These are phyloP conservation scores for Yamagishiella unicocca DNA, from an alignment of 139 green algal genomes.

Conservation along the genomic window DNA sequence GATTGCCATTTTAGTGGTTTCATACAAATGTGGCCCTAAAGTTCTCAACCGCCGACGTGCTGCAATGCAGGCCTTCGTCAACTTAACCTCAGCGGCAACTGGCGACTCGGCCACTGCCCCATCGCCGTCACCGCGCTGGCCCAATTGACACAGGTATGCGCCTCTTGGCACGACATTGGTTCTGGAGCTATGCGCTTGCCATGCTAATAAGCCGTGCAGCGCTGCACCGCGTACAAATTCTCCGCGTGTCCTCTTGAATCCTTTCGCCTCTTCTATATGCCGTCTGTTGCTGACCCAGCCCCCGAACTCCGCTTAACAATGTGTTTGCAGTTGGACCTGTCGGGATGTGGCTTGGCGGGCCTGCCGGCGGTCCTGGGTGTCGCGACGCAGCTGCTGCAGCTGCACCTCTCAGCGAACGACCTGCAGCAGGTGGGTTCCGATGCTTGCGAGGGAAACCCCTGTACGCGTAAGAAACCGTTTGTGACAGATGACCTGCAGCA, in stretches of 20 bases:
- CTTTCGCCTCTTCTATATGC: too few species aligned
- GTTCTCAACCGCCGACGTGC: too few species aligned
- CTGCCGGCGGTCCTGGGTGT: neutral
- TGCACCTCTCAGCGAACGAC: constrained; percentile 56
- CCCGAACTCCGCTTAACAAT: too few species aligned
- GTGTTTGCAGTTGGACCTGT: constrained; percentile 53
- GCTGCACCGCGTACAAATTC: too few species aligned
- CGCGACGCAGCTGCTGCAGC: constrained; percentile 25
- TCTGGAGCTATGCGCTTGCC: too few species aligned
- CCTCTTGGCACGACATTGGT: too few species aligned
- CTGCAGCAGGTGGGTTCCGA: constrained; percentile 24
- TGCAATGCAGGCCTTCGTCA: neutral
- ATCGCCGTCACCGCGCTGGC: neutral
- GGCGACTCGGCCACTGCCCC: constrained; percentile 19
- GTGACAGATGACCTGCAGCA: too few species aligned
- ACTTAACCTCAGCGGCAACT: constrained; percentile 45
- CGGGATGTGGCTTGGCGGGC: constrained; percentile 48
- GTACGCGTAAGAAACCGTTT: neutral
- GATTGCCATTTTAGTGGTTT: too few species aligned
- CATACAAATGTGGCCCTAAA: too few species aligned
- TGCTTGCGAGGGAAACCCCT: neutral
- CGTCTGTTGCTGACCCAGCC: too few species aligned
- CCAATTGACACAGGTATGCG: constrained; percentile 31
- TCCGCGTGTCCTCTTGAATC: too few species aligned
- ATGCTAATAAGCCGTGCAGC: too few species aligned